Evolutionary conservation across 2,329 filamentous ascomycete genomes (phyloP), one percentile per base, ranked within the genome.

Genomic region (Davidsoniella eucalypti): DNA sequence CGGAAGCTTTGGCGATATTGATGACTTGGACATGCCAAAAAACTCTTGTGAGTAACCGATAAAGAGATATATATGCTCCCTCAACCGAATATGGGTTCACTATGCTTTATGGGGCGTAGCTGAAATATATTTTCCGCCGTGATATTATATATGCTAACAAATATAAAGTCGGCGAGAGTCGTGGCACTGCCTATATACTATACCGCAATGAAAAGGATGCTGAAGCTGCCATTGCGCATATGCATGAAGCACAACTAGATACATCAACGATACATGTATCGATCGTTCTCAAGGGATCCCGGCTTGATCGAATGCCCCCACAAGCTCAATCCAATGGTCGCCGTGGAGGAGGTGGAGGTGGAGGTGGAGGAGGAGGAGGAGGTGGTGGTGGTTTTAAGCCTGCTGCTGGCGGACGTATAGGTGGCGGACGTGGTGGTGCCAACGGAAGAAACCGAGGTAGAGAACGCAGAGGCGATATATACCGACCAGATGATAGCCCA

Each of bases 171-270:
- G 82, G 84, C 63, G 87, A 80, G 49, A 96, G 96, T 60, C 82
- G 90, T 52, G 90, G 92, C 44, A 94, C 87, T 25, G 92, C 90
- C 29, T 96, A 95, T 63, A 87, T 96, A 55, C 72, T 94, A 40
- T 98, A 83, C 65, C 70, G 78, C 49, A 73, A 82, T 56, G 77
- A 87, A 56, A 71, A 76, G 46, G 83, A 90, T 55, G 90, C 92
- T 21, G 87, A 95, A 65, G 72, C 79, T 12, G 92, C 92, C 25
- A 93, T 95, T 58, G 79, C 88, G 16, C 85, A 94, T 62, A 96
- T 98, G 92, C 92, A 98, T 64, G 92, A 98, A 67, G 87, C 85
- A n/a, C 85, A 94, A 61, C 68, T 94, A 25, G 88, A 95, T 63
- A 87, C 87, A 47, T 78, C 81, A 18, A 72, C 79, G 38, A 80